phyloP scores from a whole-genome alignment of 345 rosid species.

The Citrus trifoliata region DNA sequence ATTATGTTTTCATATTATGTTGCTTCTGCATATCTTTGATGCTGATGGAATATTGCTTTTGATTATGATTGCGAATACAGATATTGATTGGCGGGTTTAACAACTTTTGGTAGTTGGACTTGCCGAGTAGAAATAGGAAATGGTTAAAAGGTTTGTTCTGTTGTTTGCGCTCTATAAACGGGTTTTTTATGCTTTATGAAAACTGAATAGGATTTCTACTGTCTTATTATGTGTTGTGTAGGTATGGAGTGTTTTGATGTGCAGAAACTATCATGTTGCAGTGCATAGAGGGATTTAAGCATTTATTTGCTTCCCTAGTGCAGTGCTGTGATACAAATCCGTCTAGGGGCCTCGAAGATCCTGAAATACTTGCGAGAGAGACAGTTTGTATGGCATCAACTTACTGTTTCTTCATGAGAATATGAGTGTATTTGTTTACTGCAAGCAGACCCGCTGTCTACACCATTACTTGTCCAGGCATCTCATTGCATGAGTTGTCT shows the following conservation, averaged over 20 bases:
- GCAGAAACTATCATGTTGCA: slow-evolving; percentile 69
- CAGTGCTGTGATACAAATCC: slow-evolving; percentile 84
- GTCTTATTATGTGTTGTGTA: slow-evolving; percentile 22
- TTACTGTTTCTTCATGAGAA: background rate
- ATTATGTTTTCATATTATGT: background rate
- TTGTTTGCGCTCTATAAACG: background rate
- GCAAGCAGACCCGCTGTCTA: background rate
- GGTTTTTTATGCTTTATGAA: slow-evolving; percentile 7
- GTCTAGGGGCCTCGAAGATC: slow-evolving; percentile 84
- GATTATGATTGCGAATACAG: background rate
- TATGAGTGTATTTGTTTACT: background rate
- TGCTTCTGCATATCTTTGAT: background rate
- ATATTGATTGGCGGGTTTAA: background rate
- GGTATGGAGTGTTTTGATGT: slow-evolving; percentile 81
- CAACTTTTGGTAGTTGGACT: slow-evolving; percentile 4
- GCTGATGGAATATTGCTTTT: background rate
- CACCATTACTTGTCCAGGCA: background rate
- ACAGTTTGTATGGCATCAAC: slow-evolving; percentile 73
- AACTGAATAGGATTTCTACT: slow-evolving; percentile 7
- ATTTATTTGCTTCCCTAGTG: slow-evolving; percentile 53
- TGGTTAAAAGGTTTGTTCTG: slow-evolving; percentile 52
- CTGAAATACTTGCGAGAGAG: slow-evolving; percentile 92
- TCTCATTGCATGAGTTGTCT: background rate
- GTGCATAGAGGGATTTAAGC: slow-evolving; percentile 78
- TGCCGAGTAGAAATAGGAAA: slow-evolving; percentile 29